Base-by-base conservation (phyloP, 371 early-diverging fungal genomes). In the Ordospora pajunii region DNA sequence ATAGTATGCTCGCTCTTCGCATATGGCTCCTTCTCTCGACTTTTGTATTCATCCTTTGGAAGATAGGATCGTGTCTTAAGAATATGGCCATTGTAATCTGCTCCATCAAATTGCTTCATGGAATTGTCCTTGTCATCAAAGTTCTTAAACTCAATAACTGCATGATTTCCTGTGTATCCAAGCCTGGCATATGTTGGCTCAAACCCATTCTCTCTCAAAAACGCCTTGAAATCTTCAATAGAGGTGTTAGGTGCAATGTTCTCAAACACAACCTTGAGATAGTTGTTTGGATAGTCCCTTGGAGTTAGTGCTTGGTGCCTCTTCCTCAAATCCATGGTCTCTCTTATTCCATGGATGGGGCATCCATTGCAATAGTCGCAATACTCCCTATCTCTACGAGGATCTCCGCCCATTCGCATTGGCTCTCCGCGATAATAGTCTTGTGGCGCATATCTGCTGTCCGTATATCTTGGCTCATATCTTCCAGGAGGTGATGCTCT, bases 81-180 rank as follows among this genome's bases (percentile, higher is more conserved):
- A 37, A 58, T 19, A 37, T 58, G 58, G 17, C 71, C 71, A 8
- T 62, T 73, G 11, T 68, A 49, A 37, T 69, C 69, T 25, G 37
- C 45, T 25, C 69, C 70, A 14, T 79, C 52, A 14, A 79, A 54
- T 42, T 63, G 75, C n/a, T 43, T 23, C 17, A 79, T 22, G 5
- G 68, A 75, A 1, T 70, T 49, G 8, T 79, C 79, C 42, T 70
- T 70, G 12, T 70, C 70, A 45, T 75, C 72, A 48, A 67, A 46
- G 19, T 54, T 54, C 44, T 65, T 69, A 42, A 79, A 76, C 49
- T 79, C 79, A 40, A 79, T 43, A 53, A 79, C 75, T 0, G 67
- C 79, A 52, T 76, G 67, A 25, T 79, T 66, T 62, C 79, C 70
- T 11, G 37, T 68, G 14, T 48, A 27, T 19, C 76, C 71, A 19